Base-by-base conservation (phyloP, 192 early-diverging fungal species). In the Podila epigama region DNA sequence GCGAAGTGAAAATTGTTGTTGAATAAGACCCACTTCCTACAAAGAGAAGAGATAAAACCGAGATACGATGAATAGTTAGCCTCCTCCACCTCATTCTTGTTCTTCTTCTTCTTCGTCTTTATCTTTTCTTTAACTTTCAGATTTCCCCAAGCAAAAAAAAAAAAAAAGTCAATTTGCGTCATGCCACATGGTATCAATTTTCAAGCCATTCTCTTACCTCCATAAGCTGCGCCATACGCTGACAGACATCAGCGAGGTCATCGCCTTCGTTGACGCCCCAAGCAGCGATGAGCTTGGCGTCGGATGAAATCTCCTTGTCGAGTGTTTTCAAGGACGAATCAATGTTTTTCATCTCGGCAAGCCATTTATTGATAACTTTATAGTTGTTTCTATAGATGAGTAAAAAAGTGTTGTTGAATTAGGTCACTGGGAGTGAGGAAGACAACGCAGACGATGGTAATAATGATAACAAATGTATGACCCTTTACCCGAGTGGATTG, bases 201-300 rank as follows among this genome's bases (percentile, higher is more conserved):
- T n/a, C n/a, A n/a, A n/a, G n/a, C n/a, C n/a, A n/a, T n/a, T n/a
- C 34, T 20, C n/a, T 50, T 58, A 75, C 72, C 65, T 75, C 72
- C 72, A 75, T 68, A 7, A 75, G 72, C 16, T 75, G 72, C 1
- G 72, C 66, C 72, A 75, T 75, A 35, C 72, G 72, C 60, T 58
- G 59, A 44, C 64, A 75, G 25, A 75, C 72, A 42, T 75, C 72
- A 8, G 65, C 52, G 22, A 75, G 54, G 65, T 75, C 72, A 20
- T 75, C 72, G 29, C 72, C 72, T 48, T 75, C 72, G 16, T 27
- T 57, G 5, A 60, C 8, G 16, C 72, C 72, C 72, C 72, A 75
- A 6, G 72, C 44, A 10, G 72, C 65, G 33, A 58, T 75, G n/a
- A 75, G 60, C 20, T 75, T 75, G 50, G 72, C 72, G 15, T 75